phyloP scores from a whole-genome alignment of 192 early-diverging fungal genomes.

The Linnemannia schmuckeri region DNA sequence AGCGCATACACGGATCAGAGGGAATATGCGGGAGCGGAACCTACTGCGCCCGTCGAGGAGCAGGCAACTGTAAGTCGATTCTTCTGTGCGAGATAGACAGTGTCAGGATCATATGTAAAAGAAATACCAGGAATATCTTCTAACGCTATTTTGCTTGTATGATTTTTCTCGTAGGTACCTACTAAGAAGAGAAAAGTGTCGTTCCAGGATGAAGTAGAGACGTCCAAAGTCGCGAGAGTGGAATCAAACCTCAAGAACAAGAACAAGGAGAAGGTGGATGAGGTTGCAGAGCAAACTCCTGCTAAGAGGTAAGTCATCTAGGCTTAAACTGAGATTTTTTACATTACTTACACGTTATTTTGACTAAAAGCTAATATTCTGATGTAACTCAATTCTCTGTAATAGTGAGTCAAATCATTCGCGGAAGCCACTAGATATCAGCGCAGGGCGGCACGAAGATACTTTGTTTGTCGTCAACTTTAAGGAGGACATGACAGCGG shows the following conservation, averaged over 20 bases:
- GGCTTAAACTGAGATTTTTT: background rate
- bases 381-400: background rate
- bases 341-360: background rate
- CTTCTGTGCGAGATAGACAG: background rate
- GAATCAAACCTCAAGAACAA: background rate
- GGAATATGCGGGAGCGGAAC: background rate
- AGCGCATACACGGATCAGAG: conserved; percentile 1
- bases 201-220: background rate
- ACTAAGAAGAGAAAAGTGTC: conserved; percentile 38
- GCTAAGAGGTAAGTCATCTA: background rate
- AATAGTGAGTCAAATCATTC: background rate
- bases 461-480: conserved; percentile 51
- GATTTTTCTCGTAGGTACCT: background rate
- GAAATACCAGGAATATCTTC: background rate
- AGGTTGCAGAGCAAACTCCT: background rate
- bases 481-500: conserved; percentile 14
- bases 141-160: background rate
- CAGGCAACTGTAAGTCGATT: background rate
- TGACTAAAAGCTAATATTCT: background rate
- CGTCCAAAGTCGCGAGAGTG: conserved; percentile 16
- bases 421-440: conserved; percentile 25
- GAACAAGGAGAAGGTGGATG: background rate
- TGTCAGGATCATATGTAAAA: background rate
- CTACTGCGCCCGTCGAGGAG: background rate
- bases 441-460: conserved; percentile 35